phyloP scores from a whole-genome alignment of 192 early-diverging fungal species.

The Allomyces macrogynus region DNA sequence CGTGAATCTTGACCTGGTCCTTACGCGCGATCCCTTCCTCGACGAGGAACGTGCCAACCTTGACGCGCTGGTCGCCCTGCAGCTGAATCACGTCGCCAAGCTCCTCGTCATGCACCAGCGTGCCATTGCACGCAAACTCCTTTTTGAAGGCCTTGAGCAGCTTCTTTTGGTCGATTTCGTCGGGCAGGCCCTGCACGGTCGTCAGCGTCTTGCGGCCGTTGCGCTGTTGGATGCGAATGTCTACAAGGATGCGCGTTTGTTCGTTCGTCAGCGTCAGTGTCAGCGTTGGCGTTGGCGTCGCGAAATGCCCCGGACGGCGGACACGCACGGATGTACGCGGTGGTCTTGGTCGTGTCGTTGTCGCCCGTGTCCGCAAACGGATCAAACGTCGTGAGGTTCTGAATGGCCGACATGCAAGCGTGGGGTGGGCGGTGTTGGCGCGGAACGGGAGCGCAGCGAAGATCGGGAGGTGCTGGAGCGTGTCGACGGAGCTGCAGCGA shows the following conservation, averaged over 20 bases:
- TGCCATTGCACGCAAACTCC: slow-evolving; percentile 88
- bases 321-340: slow-evolving; percentile 22
- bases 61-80: slow-evolving; percentile 79
- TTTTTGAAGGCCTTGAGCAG: slow-evolving; percentile 94
- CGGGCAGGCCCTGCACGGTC: slow-evolving; percentile 77
- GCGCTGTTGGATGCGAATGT: slow-evolving; percentile 93
- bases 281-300: no score
- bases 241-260: slow-evolving; percentile 21
- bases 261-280: no score
- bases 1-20: slow-evolving; percentile 81
- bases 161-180: slow-evolving; percentile 67
- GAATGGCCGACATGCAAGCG: slow-evolving; percentile 20
- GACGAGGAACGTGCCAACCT: slow-evolving; percentile 59
- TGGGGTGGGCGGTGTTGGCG: no score
- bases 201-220: slow-evolving; percentile 94
- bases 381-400: slow-evolving; percentile 21
- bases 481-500: no score
- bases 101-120: slow-evolving; percentile 79
- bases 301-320: no score
- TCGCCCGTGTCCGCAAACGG: slow-evolving; percentile 26
- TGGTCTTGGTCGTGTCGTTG: slow-evolving; percentile 14
- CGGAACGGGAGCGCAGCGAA: no score
- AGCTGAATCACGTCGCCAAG: slow-evolving; percentile 83
- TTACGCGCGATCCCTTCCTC: slow-evolving; percentile 61
- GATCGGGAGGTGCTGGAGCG: no score